Evolutionary conservation across 2,329 filamentous ascomycete genomes (phyloP).

Genomic region (Calonectria pteridis): DNA sequence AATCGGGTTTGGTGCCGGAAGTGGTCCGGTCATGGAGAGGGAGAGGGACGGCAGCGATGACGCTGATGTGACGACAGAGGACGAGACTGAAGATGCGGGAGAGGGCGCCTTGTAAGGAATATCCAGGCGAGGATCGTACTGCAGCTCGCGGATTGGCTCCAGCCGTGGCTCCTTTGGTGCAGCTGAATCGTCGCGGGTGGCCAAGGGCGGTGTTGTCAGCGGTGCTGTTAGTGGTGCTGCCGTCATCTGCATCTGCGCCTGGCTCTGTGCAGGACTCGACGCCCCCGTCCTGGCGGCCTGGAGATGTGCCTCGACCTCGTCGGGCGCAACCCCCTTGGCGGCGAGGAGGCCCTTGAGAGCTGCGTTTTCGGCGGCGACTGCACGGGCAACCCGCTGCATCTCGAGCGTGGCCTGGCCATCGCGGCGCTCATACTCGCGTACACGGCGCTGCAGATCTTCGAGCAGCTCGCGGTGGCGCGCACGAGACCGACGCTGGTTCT

Average conservation of each 20-base stretch:
- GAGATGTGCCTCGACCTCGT: conserved; percentile 39
- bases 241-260: background rate
- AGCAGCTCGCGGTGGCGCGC: conserved; percentile 59
- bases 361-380: conserved; percentile 57
- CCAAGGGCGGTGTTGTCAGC: background rate
- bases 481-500: conserved; percentile 62
- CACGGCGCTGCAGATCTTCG: conserved; percentile 55
- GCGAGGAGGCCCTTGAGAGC: conserved; percentile 49
- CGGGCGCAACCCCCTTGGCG: conserved; percentile 31
- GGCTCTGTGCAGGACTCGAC: background rate
- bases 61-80: conserved; percentile 7
- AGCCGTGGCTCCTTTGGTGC: background rate
- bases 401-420: conserved; percentile 59
- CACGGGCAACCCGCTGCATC: conserved; percentile 61
- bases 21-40: background rate
- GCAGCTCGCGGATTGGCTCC: conserved; percentile 11
- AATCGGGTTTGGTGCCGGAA: conserved; percentile 2
- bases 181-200: background rate
- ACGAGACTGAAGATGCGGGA: conserved; percentile 10
- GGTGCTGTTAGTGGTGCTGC: background rate
- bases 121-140: conserved; percentile 21
- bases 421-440: conserved; percentile 56
- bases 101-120: conserved; percentile 12
- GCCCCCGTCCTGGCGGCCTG: conserved; percentile 14
- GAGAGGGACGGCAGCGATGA: conserved; percentile 10